These are phyloP conservation scores for Emergomyces africanus DNA, from an alignment of 2,329 filamentous ascomycete genomes.

Conservation along the genomic window DNA sequence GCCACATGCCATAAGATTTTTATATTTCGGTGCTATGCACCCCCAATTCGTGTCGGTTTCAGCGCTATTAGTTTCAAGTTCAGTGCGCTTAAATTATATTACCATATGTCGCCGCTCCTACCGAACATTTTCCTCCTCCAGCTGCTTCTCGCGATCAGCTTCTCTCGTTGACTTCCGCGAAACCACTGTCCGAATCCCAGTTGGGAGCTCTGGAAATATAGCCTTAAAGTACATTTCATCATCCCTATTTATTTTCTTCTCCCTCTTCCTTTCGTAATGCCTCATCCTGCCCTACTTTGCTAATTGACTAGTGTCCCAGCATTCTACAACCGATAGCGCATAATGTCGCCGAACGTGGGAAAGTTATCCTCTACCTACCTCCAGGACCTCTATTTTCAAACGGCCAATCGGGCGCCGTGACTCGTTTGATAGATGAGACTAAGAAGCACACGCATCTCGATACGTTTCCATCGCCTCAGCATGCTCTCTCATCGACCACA, in stretches of 20 bases:
- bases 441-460: background rate
- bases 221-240: slow-evolving; percentile 14
- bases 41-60: slow-evolving; percentile 2
- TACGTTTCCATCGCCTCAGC: slow-evolving; percentile 12
- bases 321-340: background rate
- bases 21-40: slow-evolving; percentile 16
- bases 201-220: slow-evolving; percentile 20
- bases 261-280: background rate
- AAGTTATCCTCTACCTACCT: slow-evolving; percentile 27
- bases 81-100: no score
- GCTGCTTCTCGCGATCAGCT: slow-evolving; percentile 3
- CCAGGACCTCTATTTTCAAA: slow-evolving; percentile 20
- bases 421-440: background rate
- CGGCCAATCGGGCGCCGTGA: background rate
- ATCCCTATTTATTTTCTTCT: background rate
- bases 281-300: background rate
- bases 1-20: background rate
- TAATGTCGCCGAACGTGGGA: slow-evolving; percentile 6
- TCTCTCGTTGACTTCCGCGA: slow-evolving; percentile 9
- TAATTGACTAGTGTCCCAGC: background rate
- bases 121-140: slow-evolving; percentile 8
- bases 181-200: slow-evolving; percentile 14
- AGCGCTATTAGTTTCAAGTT: background rate
- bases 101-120: background rate
- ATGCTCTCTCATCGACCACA: slow-evolving; percentile 19